Evolutionary conservation across 2,329 filamentous ascomycete genomes (phyloP).

Genomic region (Calonectria pseudoturangicola): DNA sequence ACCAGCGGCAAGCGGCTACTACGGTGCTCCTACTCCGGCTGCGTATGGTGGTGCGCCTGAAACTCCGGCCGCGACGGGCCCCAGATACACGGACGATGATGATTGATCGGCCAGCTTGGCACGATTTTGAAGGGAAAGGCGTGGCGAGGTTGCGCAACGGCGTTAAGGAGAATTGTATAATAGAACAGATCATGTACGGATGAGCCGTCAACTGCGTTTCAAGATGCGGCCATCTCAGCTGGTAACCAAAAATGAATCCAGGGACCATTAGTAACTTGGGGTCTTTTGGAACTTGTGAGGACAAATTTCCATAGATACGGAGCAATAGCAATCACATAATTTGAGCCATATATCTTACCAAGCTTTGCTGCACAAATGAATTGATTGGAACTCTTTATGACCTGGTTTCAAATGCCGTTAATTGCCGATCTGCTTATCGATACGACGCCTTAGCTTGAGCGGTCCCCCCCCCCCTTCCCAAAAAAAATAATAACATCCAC

Average conservation of each 20-base stretch:
- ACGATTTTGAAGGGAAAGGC: neutral
- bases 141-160: conserved; percentile 18
- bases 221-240: conserved; percentile 13
- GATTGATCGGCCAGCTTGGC: conserved; percentile 41
- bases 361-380: neutral
- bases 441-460: neutral
- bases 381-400: too few relatives aligned
- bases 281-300: conserved; percentile 4
- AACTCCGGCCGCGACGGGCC: conserved; percentile 77
- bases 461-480: neutral
- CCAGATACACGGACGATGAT: conserved; percentile 73
- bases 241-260: conserved; percentile 23
- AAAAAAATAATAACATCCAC: neutral
- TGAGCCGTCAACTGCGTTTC: conserved; percentile 3
- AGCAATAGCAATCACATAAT: conserved; percentile 24
- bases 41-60: conserved; percentile 74
- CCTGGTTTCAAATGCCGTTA: neutral
- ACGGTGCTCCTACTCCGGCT: conserved; percentile 79
- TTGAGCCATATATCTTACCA: neutral
- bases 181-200: conserved; percentile 25
- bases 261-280: neutral
- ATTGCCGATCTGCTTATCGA: conserved; percentile 3
- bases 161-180: conserved; percentile 37
- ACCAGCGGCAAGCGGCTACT: conserved; percentile 76
- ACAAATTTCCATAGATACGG: conserved; percentile 7